A percentile compares a stretch with the other conserved stretches of the same genome.
phyloP scores from a whole-genome alignment of 305 asterid species.

The Salvia sclarea region DNA sequence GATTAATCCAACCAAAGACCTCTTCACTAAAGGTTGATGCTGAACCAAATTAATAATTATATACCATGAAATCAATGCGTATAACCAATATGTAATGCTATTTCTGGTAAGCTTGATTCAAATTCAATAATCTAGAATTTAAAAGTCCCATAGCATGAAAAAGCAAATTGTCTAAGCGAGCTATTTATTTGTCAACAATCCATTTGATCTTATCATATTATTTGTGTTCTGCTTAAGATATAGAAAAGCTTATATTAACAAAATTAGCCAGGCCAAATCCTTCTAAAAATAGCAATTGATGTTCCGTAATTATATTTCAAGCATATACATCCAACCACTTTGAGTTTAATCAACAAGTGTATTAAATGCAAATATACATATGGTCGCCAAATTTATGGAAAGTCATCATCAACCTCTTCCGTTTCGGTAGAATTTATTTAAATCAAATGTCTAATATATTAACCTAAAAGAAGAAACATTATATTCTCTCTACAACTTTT shows the following conservation, averaged over 20 bases:
- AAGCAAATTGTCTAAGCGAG: background rate
- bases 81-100: background rate
- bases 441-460: background rate
- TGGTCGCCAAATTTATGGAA: background rate
- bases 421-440: background rate
- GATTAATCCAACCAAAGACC: background rate
- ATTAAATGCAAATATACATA: background rate
- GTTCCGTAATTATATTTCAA: constrained; percentile 18
- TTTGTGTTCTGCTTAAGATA: background rate
- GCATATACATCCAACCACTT: background rate
- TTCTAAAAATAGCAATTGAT: constrained; percentile 20
- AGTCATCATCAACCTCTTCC: background rate
- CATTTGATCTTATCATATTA: constrained; percentile 7
- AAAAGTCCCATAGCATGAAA: background rate
- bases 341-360: constrained; percentile 1
- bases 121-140: background rate
- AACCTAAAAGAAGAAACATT: background rate
- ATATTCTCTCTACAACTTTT: background rate
- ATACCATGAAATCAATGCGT: background rate
- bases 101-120: background rate
- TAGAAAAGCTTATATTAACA: background rate
- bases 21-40: background rate
- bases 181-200: background rate
- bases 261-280: constrained; percentile 2
- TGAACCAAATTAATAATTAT: background rate